Evolutionary conservation across 345 rosid genomes (phyloP), one percentile per base, ranked within the genome.

Genomic region (Cardamine resedifolia): DNA sequence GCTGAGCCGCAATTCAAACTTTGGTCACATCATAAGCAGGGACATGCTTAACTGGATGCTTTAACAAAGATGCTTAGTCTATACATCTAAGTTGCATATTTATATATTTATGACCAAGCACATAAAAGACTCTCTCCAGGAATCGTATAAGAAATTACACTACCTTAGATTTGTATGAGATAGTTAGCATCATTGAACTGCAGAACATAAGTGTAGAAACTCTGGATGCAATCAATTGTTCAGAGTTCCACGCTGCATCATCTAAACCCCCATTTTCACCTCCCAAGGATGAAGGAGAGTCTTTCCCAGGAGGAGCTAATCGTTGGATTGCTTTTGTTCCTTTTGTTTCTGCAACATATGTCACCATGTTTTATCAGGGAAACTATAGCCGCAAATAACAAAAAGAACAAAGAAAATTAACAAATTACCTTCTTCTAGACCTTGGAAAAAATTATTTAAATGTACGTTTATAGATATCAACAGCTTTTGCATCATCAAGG

Each of bases 341-440:
- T 80, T 70, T 89, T 52, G 74, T 65, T 80, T 86, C 97, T 94
- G 87, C 73, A 71, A 73, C 43, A 80, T 18, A 61, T 6, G 30
- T 12, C 80, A 43, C 19, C 33, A 15, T 28, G n/a, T 60, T 57
- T 21, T 58, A 47, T 63, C 24, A 72, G 41, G 7, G 11, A 27
- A 66, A 59, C 50, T 60, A 50, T 10, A 39, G 28, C 74, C 60
- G 18, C 64, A 59, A 38, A 65, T 58, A 50, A 62, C 47, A 24
- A 66, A 48, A 63, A 9, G 20, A 55, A 6, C 18, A 70, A 39
- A 50, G 38, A 70, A 70, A 48, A 60, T 24, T 24, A 30, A 67
- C 26, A 69, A 26, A 71, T 26, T 74, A 90, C 96, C 96, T 83
- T 88, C 91, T 87, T 95, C 99, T 48, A 95, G 74, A 72, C 88